A percentile compares a stretch with the other conserved stretches of the same genome.
These are phyloP conservation scores for Paramecium biaurelia DNA, from an alignment of 73 alveolate genomes.

Conservation along the genomic window DNA sequence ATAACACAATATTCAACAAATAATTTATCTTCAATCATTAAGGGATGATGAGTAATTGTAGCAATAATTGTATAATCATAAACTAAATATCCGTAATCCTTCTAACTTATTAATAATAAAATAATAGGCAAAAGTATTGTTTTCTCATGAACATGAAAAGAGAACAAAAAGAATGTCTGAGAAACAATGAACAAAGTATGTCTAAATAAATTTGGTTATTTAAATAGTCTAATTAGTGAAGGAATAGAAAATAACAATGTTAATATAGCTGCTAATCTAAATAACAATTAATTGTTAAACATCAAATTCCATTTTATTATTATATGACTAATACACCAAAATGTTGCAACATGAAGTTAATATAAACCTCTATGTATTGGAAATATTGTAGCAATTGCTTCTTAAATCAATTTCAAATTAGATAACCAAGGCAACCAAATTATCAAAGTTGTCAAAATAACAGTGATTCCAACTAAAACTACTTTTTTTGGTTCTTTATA, in stretches of 20 bases:
- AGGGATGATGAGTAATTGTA: slow-evolving; percentile 48
- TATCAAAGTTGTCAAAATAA: not conserved
- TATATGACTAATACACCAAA: not conserved
- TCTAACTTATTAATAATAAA: not conserved
- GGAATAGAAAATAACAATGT: not conserved
- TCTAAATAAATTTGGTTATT: not conserved
- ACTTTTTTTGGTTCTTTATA: slow-evolving; percentile 33
- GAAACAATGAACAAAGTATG: slow-evolving; percentile 40
- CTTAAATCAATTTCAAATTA: not conserved
- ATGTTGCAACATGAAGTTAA: not conserved
- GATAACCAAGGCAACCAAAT: slow-evolving; percentile 45
- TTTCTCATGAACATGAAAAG: slow-evolving; percentile 75
- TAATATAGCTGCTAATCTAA: not conserved
- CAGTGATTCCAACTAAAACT: slow-evolving; percentile 56
- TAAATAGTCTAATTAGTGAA: not conserved
- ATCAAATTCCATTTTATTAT: not conserved
- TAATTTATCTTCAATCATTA: slow-evolving; percentile 56
- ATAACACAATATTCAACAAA: slow-evolving; percentile 14
- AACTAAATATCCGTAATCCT: not conserved
- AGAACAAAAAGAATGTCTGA: slow-evolving; percentile 49
- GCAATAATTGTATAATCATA: slow-evolving; percentile 42
- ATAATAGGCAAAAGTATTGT: slow-evolving; percentile 66
- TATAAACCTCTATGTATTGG: slow-evolving; percentile 81
- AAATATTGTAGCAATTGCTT: slow-evolving; percentile 66
- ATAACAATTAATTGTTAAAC: not conserved